These are phyloP conservation scores for Rhodotorula diobovata DNA, from an alignment of 768 basidiomycete species.

Conservation along the genomic window DNA sequence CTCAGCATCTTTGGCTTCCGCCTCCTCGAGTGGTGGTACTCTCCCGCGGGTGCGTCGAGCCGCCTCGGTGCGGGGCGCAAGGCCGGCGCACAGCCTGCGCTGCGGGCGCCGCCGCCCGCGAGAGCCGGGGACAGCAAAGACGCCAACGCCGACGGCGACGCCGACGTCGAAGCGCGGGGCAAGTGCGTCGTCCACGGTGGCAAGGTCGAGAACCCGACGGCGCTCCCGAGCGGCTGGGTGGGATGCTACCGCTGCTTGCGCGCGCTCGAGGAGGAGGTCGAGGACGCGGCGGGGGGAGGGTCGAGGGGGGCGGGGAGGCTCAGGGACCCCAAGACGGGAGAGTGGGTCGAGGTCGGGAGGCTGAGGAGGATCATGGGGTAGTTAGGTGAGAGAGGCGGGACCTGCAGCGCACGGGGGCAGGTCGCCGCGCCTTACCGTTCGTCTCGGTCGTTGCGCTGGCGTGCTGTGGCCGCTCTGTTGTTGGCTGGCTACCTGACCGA, in stretches of 20 bases:
- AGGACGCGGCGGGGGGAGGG: neutral
- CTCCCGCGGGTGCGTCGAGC: conserved; percentile 76
- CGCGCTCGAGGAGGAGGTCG: conserved; percentile 28
- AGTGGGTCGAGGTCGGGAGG: conserved; percentile 23
- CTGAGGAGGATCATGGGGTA: conserved; percentile 38
- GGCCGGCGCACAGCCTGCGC: conserved; percentile 71
- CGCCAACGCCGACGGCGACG: conserved; percentile 46
- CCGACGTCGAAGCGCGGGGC: conserved; percentile 53
- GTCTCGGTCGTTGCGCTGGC: too few relatives aligned
- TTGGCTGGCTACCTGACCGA: too few relatives aligned
- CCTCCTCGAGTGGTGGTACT: conserved; percentile 99
- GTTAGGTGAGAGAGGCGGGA: too few relatives aligned
- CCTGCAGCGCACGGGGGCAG: neutral
- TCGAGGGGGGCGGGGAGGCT: conserved; percentile 8
- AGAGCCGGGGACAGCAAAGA: too few relatives aligned
- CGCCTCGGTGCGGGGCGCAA: conserved; percentile 59
- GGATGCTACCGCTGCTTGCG: conserved; percentile 47
- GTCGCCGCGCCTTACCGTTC: too few relatives aligned
- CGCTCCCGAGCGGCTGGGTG: conserved; percentile 34
- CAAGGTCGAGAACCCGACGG: conserved; percentile 55
- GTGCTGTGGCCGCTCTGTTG: too few relatives aligned
- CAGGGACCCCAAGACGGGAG: conserved; percentile 26
- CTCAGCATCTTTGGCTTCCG: conserved; percentile 91
- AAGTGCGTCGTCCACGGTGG: conserved; percentile 74
- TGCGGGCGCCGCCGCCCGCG: conserved; percentile 69